Percentiles rank a stretch among this genome's conserved stretches.
These are phyloP conservation scores for Sparassis latifolia DNA, from an alignment of 1,284 basidiomycete genomes.

Conservation along the genomic window DNA sequence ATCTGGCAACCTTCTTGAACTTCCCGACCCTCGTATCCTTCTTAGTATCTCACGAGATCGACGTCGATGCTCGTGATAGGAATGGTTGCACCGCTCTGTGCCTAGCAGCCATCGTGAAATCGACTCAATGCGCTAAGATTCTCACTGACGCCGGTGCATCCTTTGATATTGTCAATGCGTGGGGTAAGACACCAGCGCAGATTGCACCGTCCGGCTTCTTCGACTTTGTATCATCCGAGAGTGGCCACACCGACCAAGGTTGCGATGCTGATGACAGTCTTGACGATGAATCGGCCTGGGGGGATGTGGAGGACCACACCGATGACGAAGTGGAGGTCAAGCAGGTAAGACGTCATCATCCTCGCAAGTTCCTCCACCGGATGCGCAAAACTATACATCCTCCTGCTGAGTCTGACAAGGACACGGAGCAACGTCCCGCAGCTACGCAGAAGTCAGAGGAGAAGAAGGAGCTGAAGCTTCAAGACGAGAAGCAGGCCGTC, in stretches of 20 bases:
- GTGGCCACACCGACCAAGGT: constrained; percentile 25
- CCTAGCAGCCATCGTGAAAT: constrained; percentile 72
- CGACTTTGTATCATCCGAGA: constrained; percentile 29
- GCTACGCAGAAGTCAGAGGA: constrained; percentile 2
- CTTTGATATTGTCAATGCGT: constrained; percentile 65
- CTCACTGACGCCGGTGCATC: constrained; percentile 80
- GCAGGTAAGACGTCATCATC: constrained; percentile 9
- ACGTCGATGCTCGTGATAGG: constrained; percentile 80
- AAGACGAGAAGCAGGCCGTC: constrained; percentile 59
- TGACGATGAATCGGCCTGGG: constrained; percentile 62
- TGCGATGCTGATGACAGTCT: constrained; percentile 22
- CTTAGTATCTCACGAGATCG: constrained; percentile 68
- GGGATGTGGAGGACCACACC: constrained; percentile 65
- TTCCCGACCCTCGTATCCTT: constrained; percentile 70
- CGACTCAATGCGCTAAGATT: constrained; percentile 58
- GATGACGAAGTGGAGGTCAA: constrained; percentile 27
- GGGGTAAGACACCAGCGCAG: constrained; percentile 79
- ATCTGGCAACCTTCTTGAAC: constrained; percentile 80
- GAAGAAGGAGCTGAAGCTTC: constrained; percentile 19
- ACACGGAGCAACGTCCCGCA: constrained; percentile 4
- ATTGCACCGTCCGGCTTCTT: constrained; percentile 62
- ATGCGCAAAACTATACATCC: constrained; percentile 9
- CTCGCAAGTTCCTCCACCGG: constrained; percentile 13
- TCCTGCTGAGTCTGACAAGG: background rate
- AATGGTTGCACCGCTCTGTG: constrained; percentile 92